Evolutionary conservation across 1,284 basidiomycete genomes (phyloP), one percentile per base, ranked within the genome.

Genomic region (Tranzscheliella williamsii): DNA sequence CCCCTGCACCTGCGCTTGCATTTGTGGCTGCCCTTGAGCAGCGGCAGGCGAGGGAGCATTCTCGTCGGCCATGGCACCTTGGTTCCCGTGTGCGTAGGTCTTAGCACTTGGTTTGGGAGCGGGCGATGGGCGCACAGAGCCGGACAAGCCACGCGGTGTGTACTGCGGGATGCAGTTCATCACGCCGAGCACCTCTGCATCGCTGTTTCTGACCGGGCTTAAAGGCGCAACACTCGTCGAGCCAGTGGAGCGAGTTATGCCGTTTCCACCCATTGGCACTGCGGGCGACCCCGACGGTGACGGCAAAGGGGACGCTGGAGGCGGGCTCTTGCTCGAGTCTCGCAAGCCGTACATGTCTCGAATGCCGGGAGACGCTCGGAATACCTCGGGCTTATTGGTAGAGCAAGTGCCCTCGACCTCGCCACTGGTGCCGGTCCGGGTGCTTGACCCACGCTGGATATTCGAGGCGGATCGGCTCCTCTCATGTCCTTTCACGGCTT

Each of bases 101-200:
- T n/a, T n/a, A n/a, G n/a, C n/a, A n/a, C n/a, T n/a, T n/a, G n/a
- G n/a, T n/a, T n/a, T n/a, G n/a, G n/a, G n/a, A n/a, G 26, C 26
- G 26, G 26, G 26, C 26, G 8, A 15, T 27, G 26, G 8, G 15
- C 26, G 26, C 15, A 15, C 26, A 24, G 34, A 36, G 30, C 24
- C 17, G 33, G 17, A n/a, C n/a, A n/a, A n/a, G n/a, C n/a, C n/a
- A n/a, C n/a, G n/a, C n/a, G n/a, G n/a, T n/a, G n/a, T n/a, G n/a
- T n/a, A n/a, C 24, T 61, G 58, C 8, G 53, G 52, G 9, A 62
- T 56, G 16, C 38, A 38, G 8, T 51, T 47, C 13, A 61, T 42
- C 12, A 53, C 55, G 5, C 51, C 61, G 12, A 64, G 34, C 30
- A 57, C 61, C 2, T 64, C 61, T 2, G 47, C 55, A 31, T 58